Conservation (phyloP, 371 early-diverging fungal genomes). For the Syncephalis fuscata region DNA sequence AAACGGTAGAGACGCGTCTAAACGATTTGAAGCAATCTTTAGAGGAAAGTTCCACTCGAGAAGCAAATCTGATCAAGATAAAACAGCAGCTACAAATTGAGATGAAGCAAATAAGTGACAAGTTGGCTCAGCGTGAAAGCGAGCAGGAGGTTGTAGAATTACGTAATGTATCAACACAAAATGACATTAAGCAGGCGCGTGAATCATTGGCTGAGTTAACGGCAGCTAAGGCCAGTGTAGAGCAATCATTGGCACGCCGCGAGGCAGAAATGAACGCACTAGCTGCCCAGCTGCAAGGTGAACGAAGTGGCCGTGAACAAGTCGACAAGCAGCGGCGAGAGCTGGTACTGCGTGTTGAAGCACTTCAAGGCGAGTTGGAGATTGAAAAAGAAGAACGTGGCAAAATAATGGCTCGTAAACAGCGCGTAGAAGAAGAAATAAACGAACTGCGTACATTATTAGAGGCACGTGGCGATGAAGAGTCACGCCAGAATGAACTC, state of each 20-base stretch:
- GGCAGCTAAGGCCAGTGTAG: conserved; percentile 25
- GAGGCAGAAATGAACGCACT: conserved; percentile 32
- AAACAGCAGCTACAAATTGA: conserved; percentile 18
- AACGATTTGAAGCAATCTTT: conserved; percentile 31
- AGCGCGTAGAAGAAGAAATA: conserved; percentile 42
- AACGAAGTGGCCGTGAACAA: conserved; percentile 22
- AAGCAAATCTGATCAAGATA: conserved; percentile 29
- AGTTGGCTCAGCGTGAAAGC: conserved; percentile 17
- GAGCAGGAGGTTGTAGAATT: conserved; percentile 19
- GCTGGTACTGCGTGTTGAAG: conserved; percentile 33
- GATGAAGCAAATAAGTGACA: conserved; percentile 36
- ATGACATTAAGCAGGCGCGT: conserved; percentile 23
- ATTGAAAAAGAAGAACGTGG: conserved; percentile 35
- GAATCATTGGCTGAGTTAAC: conserved; percentile 29
- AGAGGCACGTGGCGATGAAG: conserved; percentile 59
- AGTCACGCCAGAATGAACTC: conserved; percentile 45
- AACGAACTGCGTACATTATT: conserved; percentile 33
- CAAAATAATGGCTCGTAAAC: conserved; percentile 27
- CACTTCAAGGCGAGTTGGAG: conserved; percentile 43
- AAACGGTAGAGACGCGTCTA: conserved; percentile 30
- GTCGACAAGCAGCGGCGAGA: conserved; percentile 40
- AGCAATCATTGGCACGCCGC: conserved; percentile 19
- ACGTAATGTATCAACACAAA: conserved; percentile 23
- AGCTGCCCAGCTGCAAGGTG: conserved; percentile 23
- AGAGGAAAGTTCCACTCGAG: conserved; percentile 17